Evolutionary conservation across 2,329 filamentous ascomycete genomes (phyloP), one percentile per base, ranked within the genome.

Genomic region (Diaporthe vaccinii): DNA sequence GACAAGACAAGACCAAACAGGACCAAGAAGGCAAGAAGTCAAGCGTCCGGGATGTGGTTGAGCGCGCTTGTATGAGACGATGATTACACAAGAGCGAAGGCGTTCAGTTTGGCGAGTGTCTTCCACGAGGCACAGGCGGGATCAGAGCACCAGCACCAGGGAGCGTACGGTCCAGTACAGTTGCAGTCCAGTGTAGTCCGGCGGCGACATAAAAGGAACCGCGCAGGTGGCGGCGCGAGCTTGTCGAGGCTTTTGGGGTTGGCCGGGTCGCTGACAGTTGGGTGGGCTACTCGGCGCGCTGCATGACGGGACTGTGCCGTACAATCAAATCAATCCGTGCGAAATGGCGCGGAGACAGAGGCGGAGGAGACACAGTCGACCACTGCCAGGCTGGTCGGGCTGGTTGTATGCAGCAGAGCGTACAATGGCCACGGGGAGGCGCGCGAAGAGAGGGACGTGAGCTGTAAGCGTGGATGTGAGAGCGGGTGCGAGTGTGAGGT

Each of bases 261-360:
- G 44, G 58, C 70, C 57, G 39, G 70, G 20, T 62, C 46, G 44
- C 44, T 62, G 46, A 72, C 28, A 28, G 58, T 8, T 55, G 41
- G 58, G 58, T 62, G 70, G 25, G 65, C 49, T 73, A 73, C 44
- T 73, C 58, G 41, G 70, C 70, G 70, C 58, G 34, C 58, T 53
- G 58, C 58, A 72, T 61, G 57, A 41, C 57, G 57, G 44, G 31
- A 61, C 31, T 62, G 57, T n/a, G 46, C 65, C 9, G 65, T 36
- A 53, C 65, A 68, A 68, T 36, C 65, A 51, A 51, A 67, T 51
- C 62, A 51, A 36, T 62, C n/a, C 25, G 31, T 25, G 46, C 44
- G 57, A 62, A 72, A 53, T 61, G 55, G 57, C 70, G 44, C 70
- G 22, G 22, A 46, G 41, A 9, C 22, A 53, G 51, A 57, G 28